Evolutionary conservation across 768 basidiomycete genomes (phyloP).

Genomic region (Gymnopilus dilepis): DNA sequence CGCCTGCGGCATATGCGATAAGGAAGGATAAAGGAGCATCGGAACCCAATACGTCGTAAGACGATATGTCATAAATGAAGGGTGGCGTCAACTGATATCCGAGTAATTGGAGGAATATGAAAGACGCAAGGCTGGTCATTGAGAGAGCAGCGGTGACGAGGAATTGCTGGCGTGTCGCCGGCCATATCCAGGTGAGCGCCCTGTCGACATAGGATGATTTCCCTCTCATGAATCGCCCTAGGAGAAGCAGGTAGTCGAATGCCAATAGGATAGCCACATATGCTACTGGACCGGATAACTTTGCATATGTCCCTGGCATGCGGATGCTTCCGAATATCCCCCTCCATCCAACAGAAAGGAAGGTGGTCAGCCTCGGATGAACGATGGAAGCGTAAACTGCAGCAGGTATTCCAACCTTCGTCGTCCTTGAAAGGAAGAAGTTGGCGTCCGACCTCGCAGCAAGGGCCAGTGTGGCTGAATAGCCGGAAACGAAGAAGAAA

Average conservation of each 20-base stretch:
- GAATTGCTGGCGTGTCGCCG: constrained; percentile 7
- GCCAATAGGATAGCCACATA: constrained; percentile 24
- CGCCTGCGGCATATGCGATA: constrained; percentile 24
- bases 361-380: constrained; percentile 8
- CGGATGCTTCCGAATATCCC: constrained; percentile 18
- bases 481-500: constrained; percentile 34
- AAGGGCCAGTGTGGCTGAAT: constrained; percentile 25
- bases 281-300: constrained; percentile 21
- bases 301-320: background rate
- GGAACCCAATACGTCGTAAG: constrained; percentile 21
- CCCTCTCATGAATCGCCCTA: constrained; percentile 9
- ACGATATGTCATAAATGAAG: constrained; percentile 4
- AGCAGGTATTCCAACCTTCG: constrained; percentile 25
- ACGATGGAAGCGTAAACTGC: constrained; percentile 17
- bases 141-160: constrained; percentile 5
- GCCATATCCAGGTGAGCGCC: background rate
- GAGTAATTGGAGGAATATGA: constrained; percentile 17
- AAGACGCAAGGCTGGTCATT: constrained; percentile 11
- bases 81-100: constrained; percentile 3
- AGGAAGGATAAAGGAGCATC: constrained; percentile 24
- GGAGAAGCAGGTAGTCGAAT: constrained; percentile 18
- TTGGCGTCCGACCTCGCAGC: constrained; percentile 7
- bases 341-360: constrained; percentile 15
- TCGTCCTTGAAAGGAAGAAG: constrained; percentile 13
- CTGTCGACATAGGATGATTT: background rate